Evolutionary conservation across 805 yeast species (phyloP).

Genomic region (Brettanomyces naardenensis): DNA sequence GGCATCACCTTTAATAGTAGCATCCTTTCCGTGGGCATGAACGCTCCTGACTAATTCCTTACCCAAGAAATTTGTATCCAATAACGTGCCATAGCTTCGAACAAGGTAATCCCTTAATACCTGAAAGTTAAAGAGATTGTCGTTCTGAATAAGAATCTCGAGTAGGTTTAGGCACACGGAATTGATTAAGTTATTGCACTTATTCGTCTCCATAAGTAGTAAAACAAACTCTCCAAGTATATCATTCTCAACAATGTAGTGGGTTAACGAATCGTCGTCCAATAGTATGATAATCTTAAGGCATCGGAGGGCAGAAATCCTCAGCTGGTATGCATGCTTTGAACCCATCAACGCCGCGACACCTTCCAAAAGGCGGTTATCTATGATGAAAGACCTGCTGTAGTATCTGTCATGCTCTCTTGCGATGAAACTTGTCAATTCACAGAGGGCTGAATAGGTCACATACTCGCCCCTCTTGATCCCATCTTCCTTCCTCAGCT

Average conservation of each 20-base stretch:
- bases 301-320: conserved; percentile 63
- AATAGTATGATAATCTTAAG: conserved; percentile 52
- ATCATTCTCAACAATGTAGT: conserved; percentile 48
- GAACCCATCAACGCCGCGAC: conserved; percentile 40
- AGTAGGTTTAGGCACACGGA: conserved; percentile 67
- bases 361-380: conserved; percentile 49
- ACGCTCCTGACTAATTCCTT: conserved; percentile 10
- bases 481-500: conserved; percentile 6
- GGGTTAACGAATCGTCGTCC: conserved; percentile 54
- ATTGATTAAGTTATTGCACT: conserved; percentile 54
- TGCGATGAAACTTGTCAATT: conserved; percentile 59
- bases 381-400: conserved; percentile 57
- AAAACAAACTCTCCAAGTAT: conserved; percentile 42
- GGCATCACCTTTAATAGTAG: no score
- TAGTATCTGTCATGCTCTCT: conserved; percentile 50
- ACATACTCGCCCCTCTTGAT: neutral
- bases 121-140: conserved; percentile 13
- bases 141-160: conserved; percentile 15
- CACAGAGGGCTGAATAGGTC: conserved; percentile 42
- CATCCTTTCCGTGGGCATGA: no score
- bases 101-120: conserved; percentile 16
- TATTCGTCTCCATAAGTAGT: conserved; percentile 39
- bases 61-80: conserved; percentile 17
- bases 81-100: conserved; percentile 8
- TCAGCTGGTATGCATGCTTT: conserved; percentile 40